Percentiles rank a stretch among this genome's conserved stretches.
These are phyloP conservation scores for Penicillium sp. DNA, from an alignment of 2,329 filamentous ascomycete species.

Conservation along the genomic window DNA sequence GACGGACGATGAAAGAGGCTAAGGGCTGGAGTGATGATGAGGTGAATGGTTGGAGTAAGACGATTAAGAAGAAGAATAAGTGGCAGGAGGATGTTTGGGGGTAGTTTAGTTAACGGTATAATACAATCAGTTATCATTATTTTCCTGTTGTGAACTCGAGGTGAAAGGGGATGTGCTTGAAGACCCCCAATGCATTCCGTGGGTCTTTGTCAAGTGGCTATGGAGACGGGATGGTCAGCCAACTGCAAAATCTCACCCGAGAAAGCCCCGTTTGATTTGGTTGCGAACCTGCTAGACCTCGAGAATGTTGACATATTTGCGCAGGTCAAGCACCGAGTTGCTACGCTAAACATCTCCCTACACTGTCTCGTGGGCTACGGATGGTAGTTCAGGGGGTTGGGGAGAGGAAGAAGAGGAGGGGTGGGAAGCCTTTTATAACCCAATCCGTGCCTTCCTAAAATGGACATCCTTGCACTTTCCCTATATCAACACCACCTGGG, in stretches of 20 bases:
- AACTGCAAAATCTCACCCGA: not conserved
- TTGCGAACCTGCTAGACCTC: not conserved
- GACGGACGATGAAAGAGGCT: conserved; percentile 31
- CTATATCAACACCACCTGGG: not conserved
- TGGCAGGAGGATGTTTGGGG: conserved; percentile 56
- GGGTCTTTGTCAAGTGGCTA: not conserved
- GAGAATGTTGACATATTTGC: not conserved
- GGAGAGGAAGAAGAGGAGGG: not conserved
- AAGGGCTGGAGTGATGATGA: conserved; percentile 41
- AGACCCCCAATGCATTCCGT: not conserved
- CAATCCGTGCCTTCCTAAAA: not conserved
- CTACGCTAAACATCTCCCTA: not conserved
- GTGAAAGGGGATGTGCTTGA: not conserved
- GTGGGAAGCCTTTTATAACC: not conserved
- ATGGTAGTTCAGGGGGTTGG: not conserved
- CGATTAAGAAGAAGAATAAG: conserved; percentile 49
- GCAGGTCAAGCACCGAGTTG: not conserved
- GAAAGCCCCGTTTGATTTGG: not conserved
- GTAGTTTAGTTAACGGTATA: not conserved
- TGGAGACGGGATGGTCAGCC: not conserved
- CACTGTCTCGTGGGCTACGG: not conserved
- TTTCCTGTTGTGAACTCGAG: not conserved
- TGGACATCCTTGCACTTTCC: not conserved
- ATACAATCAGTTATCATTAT: not conserved
- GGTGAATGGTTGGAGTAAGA: conserved; percentile 47